These are phyloP conservation scores for Xylariomycetidae sp. DNA, from an alignment of 2,329 filamentous ascomycete species.

Conservation along the genomic window DNA sequence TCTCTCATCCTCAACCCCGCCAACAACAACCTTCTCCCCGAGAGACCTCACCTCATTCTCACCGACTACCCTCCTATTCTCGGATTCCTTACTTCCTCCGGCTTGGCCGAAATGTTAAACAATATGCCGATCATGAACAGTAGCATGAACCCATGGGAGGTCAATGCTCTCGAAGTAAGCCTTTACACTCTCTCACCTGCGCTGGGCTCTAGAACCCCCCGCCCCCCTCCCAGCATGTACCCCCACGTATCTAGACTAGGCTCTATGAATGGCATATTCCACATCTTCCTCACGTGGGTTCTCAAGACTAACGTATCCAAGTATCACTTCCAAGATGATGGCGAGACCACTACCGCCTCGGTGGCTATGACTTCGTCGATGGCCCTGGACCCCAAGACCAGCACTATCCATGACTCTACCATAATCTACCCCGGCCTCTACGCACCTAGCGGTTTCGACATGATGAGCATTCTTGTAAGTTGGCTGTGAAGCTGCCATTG, in stretches of 20 bases:
- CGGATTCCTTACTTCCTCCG: too few relatives aligned
- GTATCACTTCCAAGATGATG: slow-evolving; percentile 21
- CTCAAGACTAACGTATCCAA: slow-evolving; percentile 9
- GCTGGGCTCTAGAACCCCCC: background rate
- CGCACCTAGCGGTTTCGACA: slow-evolving; percentile 48
- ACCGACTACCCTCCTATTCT: background rate
- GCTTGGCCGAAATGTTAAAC: background rate
- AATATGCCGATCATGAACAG: slow-evolving; percentile 13
- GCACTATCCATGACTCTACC: slow-evolving; percentile 33
- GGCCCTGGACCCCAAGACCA: slow-evolving; percentile 11
- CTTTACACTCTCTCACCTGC: background rate
- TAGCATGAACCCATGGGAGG: slow-evolving; percentile 29
- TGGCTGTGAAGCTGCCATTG: too few relatives aligned
- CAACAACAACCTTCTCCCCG: slow-evolving; percentile 1
- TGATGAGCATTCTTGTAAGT: slow-evolving; percentile 52
- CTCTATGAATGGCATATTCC: too few relatives aligned
- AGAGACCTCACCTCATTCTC: background rate
- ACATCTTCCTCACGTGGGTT: too few relatives aligned
- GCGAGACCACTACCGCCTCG: slow-evolving; percentile 2
- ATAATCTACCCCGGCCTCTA: slow-evolving; percentile 55
- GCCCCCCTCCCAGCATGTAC: background rate
- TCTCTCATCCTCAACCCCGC: background rate
- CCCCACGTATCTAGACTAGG: background rate
- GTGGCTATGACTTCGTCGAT: slow-evolving; percentile 4
- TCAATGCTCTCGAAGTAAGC: slow-evolving; percentile 27